A percentile compares a stretch with the other conserved stretches of the same genome.
These are phyloP conservation scores for Pholiota adiposa DNA, from an alignment of 1,284 basidiomycete genomes.

Conservation along the genomic window DNA sequence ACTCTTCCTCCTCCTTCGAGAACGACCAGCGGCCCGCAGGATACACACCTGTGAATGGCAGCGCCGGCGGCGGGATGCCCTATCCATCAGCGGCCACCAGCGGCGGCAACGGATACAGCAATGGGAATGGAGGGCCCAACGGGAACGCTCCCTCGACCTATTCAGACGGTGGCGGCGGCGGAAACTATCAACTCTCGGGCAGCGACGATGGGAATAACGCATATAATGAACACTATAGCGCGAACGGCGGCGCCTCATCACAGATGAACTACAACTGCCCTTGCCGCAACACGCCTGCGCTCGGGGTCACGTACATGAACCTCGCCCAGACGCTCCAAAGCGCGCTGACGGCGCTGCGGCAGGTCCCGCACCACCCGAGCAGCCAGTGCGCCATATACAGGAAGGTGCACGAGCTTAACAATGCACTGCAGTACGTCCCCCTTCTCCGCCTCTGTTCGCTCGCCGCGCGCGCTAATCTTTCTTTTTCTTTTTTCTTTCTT, in stretches of 20 bases:
- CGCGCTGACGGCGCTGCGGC: conserved; percentile 58
- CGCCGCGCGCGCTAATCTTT: conserved; percentile 7
- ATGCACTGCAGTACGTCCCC: conserved; percentile 66
- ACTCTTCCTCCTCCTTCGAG: conserved; percentile 26
- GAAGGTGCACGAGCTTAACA: conserved; percentile 64
- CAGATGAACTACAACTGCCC: conserved; percentile 5
- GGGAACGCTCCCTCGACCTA: conserved; percentile 44
- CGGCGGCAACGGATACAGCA: conserved; percentile 29
- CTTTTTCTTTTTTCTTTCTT: no score
- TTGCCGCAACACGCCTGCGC: conserved; percentile 57
- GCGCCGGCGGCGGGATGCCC: conserved; percentile 18
- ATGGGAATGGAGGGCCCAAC: conserved; percentile 23
- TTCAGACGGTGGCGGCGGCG: conserved; percentile 48
- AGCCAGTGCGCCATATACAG: conserved; percentile 60
- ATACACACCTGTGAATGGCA: conserved; percentile 21
- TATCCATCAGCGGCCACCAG: conserved; percentile 20
- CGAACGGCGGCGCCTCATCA: conserved; percentile 28
- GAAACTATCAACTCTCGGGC: conserved; percentile 46
- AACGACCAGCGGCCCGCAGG: conserved; percentile 27
- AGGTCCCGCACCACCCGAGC: conserved; percentile 60
- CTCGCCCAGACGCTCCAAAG: conserved; percentile 68
- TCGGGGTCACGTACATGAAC: conserved; percentile 58
- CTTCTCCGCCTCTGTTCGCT: conserved; percentile 4
- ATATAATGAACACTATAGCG: conserved; percentile 43
- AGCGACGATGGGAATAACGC: conserved; percentile 47